phyloP scores from a whole-genome alignment of 108 stramenopile genomes.

The Pseudonitzschia pungens region DNA sequence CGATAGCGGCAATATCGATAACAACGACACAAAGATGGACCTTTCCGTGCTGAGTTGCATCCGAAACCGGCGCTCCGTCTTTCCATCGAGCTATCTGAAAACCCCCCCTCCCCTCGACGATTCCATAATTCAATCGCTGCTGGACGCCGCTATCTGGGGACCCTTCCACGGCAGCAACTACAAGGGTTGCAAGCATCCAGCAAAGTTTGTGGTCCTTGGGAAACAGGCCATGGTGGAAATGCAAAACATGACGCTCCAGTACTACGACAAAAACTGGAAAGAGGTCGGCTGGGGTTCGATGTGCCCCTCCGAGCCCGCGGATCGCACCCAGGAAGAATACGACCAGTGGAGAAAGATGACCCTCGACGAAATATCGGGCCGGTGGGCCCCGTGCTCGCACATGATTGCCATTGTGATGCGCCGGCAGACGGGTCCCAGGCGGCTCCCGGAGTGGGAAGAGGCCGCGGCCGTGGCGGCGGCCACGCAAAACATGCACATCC shows the following conservation, averaged over 20 bases:
- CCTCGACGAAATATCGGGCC: constrained; percentile 6
- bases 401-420: constrained; percentile 22
- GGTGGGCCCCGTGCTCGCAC: constrained; percentile 1
- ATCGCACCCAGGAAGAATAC: background rate
- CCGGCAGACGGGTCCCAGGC: constrained; percentile 3
- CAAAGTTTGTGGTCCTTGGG: background rate
- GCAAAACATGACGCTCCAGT: constrained; percentile 7
- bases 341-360: constrained; percentile 10
- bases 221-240: constrained; percentile 10
- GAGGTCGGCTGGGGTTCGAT: background rate
- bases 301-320: background rate
- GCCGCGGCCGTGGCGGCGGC: constrained; percentile 1
- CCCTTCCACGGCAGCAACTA: constrained; percentile 3
- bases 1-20: background rate
- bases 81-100: background rate
- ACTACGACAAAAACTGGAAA: constrained; percentile 14
- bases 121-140: background rate
- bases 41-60: background rate
- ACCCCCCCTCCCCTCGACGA: background rate
- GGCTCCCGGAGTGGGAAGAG: constrained; percentile 18
- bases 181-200: background rate
- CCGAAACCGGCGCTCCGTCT: background rate
- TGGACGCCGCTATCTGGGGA: constrained; percentile 2
- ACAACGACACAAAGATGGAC: background rate
- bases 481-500: constrained; percentile 6